Evolutionary conservation across 805 yeast species (phyloP).

Genomic region (Sungouiozyma ichnusensis): DNA sequence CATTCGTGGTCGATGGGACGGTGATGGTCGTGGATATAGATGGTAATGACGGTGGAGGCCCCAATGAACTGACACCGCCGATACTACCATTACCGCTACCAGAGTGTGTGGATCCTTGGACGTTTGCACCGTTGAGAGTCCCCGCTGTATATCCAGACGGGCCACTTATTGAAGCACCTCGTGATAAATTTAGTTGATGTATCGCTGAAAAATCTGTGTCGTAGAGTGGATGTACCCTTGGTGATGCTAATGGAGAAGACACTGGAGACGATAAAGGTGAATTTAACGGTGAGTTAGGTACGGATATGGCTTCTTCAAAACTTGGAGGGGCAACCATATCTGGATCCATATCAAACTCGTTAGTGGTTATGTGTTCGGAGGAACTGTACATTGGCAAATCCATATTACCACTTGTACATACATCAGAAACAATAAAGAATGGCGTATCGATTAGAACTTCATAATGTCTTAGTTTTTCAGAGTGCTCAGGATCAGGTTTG

Average conservation of each 20-base stretch:
- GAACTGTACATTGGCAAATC: constrained; percentile 29
- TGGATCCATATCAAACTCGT: constrained; percentile 4
- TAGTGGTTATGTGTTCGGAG: constrained; percentile 13
- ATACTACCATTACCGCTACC: constrained; percentile 1
- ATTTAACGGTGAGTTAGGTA: constrained; percentile 36
- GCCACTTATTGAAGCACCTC: constrained; percentile 17
- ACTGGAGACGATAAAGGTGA: constrained; percentile 17
- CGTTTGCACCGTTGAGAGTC: constrained; percentile 1
- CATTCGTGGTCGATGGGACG: background rate
- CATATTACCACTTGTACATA: constrained; percentile 30
- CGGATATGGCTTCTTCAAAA: constrained; percentile 49
- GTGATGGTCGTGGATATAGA: background rate
- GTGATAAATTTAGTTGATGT: constrained; percentile 16
- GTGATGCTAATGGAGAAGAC: constrained; percentile 8
- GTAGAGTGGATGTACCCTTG: constrained; percentile 8
- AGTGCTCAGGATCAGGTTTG: constrained; percentile 41
- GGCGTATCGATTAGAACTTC: constrained; percentile 79
- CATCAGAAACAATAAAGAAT: constrained; percentile 39
- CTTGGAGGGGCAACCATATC: constrained; percentile 36
- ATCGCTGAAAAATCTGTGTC: constrained; percentile 14
- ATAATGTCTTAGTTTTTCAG: constrained; percentile 52
- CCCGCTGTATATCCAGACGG: constrained; percentile 6
- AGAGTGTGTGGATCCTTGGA: constrained; percentile 2
- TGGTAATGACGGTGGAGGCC: background rate
- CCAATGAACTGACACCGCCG: background rate